Percentiles rank a stretch among this genome's conserved stretches.
phyloP scores from a whole-genome alignment of 2,329 filamentous ascomycete species.

The Aspergillus flavus region DNA sequence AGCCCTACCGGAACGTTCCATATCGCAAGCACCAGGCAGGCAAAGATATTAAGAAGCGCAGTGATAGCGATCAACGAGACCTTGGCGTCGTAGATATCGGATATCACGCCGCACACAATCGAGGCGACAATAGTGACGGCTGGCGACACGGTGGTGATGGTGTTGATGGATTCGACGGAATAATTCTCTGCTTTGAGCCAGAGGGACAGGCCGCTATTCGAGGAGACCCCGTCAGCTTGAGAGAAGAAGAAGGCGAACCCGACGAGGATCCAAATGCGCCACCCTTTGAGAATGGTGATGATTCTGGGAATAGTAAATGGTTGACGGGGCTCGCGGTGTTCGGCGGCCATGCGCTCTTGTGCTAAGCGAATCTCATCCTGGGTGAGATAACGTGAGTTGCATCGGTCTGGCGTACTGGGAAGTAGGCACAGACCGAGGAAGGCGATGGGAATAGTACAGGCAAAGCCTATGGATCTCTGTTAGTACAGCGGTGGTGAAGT shows the following conservation, averaged over 20 bases:
- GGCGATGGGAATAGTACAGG: constrained; percentile 25
- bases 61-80: neutral
- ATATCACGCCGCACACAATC: constrained; percentile 3
- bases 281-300: constrained; percentile 17
- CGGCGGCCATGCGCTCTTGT: constrained; percentile 24
- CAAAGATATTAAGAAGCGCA: constrained; percentile 1
- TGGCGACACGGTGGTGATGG: neutral
- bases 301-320: constrained; percentile 20
- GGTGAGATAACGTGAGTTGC: constrained; percentile 11
- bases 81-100: constrained; percentile 5
- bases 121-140: constrained; percentile 5
- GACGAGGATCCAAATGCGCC: constrained; percentile 5
- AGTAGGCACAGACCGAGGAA: constrained; percentile 24
- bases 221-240: constrained; percentile 25
- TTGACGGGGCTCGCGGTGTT: constrained; percentile 22
- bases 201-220: constrained; percentile 24
- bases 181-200: constrained; percentile 25
- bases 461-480: neutral
- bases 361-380: constrained; percentile 21
- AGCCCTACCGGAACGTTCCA: constrained; percentile 4
- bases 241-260: constrained; percentile 25
- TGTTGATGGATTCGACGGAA: constrained; percentile 15
- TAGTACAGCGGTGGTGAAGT: neutral
- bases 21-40: neutral
- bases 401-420: constrained; percentile 26